Evolutionary conservation across 352 stramenopile genomes (phyloP), one percentile per base, ranked within the genome.

Genomic region (Phytophthora uliginosa): DNA sequence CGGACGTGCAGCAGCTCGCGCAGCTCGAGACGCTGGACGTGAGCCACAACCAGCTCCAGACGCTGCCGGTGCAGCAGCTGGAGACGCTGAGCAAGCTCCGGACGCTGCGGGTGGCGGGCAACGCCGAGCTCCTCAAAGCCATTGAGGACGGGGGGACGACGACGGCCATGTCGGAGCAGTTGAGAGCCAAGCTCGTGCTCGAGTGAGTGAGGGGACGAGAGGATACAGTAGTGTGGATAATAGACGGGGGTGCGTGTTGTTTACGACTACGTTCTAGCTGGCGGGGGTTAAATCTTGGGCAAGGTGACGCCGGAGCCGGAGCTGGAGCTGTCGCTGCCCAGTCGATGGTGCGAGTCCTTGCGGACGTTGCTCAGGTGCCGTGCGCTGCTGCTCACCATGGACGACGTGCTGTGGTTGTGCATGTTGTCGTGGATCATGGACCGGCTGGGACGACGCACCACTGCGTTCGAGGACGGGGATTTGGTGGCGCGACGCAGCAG

Each of bases 1-100:
- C 47, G 2, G 57, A 79, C 20, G 68, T 93, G 9, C 52, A 59
- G 52, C 69, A 86, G 77, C 79, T 95, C 53, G 71, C 64, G 65
- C 59, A 81, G 52, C 79, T 96, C 10, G 54, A 91, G 66, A 83
- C 75, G 59, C 86, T 95, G 54, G 87, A 93, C 47, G 26, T 95
- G 57, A 63, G 81, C 10, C 66, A 82, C 50, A 96, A 96, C 59
- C 62, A 63, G 28, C 78, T 95, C 15, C 24, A 57, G 24, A 64
- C 36, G 5, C 62, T 96, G 34, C 82, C 85, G 0, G 63, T 84
- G 13, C 34, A 82, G 36, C 70, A 82, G 18, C 59, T 94, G 5
- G 73, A 82, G 40, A 63, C 73, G 47, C 64, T 94, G 7, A 58
- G 36, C 1, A 62, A 74, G 24, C 73, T 95, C 4, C 40, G 73